Evolutionary conservation across 2,329 filamentous ascomycete species (phyloP).

Genomic region (Endocalyx cinctus): DNA sequence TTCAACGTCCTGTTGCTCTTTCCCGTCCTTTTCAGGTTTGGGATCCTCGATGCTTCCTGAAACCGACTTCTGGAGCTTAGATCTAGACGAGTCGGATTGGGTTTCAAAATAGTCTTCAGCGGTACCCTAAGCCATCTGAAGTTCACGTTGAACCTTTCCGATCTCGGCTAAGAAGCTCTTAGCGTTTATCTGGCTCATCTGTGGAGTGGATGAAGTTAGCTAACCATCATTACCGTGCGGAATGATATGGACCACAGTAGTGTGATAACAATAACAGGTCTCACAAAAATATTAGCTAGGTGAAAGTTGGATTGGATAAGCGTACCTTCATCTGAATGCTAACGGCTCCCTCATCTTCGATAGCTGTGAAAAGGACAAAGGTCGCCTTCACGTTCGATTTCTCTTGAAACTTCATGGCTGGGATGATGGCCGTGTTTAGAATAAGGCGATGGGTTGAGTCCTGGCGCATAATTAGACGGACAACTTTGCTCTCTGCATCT

Average conservation of each 20-base stretch:
- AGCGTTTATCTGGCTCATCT: slow-evolving; percentile 52
- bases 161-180: slow-evolving; percentile 49
- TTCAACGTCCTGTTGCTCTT: no score
- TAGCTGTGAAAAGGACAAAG: slow-evolving; percentile 61
- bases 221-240: no score
- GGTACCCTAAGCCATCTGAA: slow-evolving; percentile 32
- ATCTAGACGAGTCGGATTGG: background rate
- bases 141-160: slow-evolving; percentile 45
- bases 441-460: slow-evolving; percentile 85
- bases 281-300: slow-evolving; percentile 11
- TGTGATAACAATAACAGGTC: no score
- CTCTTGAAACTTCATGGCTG: slow-evolving; percentile 74
- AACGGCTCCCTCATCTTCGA: slow-evolving; percentile 53
- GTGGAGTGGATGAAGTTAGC: no score
- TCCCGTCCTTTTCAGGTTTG: no score
- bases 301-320: slow-evolving; percentile 3
- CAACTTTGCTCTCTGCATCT: slow-evolving; percentile 46
- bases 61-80: no score
- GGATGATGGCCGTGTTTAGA: slow-evolving; percentile 77
- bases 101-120: slow-evolving; percentile 8
- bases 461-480: slow-evolving; percentile 83
- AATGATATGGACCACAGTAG: no score
- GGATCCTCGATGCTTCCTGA: no score
- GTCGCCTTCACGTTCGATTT: slow-evolving; percentile 69
- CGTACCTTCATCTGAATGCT: slow-evolving; percentile 59